Conservation (phyloP, 441 rosid species). For the Isatis lusitanica region DNA sequence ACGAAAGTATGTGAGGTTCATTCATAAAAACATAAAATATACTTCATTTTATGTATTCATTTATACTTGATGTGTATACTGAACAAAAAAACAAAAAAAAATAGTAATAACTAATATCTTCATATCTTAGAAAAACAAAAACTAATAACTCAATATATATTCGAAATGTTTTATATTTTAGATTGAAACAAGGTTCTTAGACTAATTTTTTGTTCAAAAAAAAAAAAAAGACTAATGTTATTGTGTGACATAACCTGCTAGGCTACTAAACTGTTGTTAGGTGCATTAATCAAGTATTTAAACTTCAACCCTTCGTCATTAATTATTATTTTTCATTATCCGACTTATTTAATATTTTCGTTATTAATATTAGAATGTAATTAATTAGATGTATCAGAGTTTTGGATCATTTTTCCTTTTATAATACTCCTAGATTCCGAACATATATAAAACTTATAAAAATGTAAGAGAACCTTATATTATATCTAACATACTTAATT, state of each 20-base stretch:
- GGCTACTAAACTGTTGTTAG: not conserved
- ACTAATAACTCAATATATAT: too few species aligned
- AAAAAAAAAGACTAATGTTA: not conserved
- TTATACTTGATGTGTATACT: not conserved
- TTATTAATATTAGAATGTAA: not conserved
- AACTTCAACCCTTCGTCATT: not conserved
- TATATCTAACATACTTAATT: not conserved
- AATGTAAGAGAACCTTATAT: not conserved
- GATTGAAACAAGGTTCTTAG: too few species aligned
- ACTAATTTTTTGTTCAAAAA: too few species aligned
- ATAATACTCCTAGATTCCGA: conserved; percentile 10
- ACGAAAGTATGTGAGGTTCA: not conserved
- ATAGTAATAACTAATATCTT: not conserved
- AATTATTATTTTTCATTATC: not conserved
- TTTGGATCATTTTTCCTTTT: not conserved
- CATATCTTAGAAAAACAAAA: too few species aligned
- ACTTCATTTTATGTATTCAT: too few species aligned
- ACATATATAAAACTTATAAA: not conserved
- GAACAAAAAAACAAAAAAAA: not conserved
- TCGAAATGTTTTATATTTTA: too few species aligned
- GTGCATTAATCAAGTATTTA: not conserved
- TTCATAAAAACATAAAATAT: not conserved
- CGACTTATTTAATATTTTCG: not conserved
- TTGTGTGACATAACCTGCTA: not conserved
- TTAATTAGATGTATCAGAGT: not conserved